Evolutionary conservation across 2,329 filamentous ascomycete genomes (phyloP).

Genomic region (Exophiala bonariae): DNA sequence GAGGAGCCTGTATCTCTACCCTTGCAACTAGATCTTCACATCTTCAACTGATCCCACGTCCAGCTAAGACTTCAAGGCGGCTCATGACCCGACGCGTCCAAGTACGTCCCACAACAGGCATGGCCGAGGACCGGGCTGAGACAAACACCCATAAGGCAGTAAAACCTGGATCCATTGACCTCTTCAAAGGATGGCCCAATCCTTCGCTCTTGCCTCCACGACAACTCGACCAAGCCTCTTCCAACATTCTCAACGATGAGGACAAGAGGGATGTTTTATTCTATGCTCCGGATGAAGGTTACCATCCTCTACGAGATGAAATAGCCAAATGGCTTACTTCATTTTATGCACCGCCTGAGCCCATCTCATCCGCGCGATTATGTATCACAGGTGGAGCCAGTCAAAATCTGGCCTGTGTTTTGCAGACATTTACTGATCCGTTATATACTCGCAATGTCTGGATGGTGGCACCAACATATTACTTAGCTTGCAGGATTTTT

Average conservation of each 20-base stretch:
- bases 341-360: conserved; percentile 55
- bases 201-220: conserved; percentile 63
- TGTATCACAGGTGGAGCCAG: conserved; percentile 83
- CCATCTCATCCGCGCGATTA: conserved; percentile 60
- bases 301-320: conserved; percentile 65
- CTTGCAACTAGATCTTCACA: no score
- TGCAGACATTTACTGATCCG: conserved; percentile 80
- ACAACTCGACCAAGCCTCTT: conserved; percentile 60
- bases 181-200: conserved; percentile 50
- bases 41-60: no score
- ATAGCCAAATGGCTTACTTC: conserved; percentile 69
- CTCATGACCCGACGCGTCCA: no score
- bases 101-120: not conserved
- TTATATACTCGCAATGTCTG: conserved; percentile 72
- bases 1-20: no score
- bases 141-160: conserved; percentile 6
- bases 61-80: no score
- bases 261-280: conserved; percentile 56
- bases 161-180: conserved; percentile 37
- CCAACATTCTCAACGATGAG: conserved; percentile 32
- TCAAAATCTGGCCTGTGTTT: conserved; percentile 74
- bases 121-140: not conserved
- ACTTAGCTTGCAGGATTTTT: conserved; percentile 82
- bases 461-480: conserved; percentile 80
- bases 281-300: conserved; percentile 79